Conservation (phyloP, 345 rosid species). For the Bruguiera parviflora region DNA sequence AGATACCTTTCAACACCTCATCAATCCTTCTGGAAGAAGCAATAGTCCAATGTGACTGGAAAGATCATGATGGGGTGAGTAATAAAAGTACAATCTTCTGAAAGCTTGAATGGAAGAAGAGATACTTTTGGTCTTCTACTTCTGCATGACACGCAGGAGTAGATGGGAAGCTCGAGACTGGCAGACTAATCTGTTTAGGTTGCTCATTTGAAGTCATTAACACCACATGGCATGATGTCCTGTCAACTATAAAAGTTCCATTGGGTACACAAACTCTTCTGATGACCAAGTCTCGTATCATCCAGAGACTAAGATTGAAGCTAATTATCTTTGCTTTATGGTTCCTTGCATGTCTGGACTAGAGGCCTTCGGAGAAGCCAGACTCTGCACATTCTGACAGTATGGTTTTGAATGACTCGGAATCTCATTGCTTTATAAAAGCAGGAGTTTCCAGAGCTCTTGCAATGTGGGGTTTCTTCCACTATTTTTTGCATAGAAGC, state of each 20-base stretch:
- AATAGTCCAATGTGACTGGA: too few relatives aligned
- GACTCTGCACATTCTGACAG: neutral
- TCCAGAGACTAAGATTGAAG: neutral
- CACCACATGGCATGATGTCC: neutral
- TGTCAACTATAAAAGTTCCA: neutral
- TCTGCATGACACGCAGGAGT: neutral
- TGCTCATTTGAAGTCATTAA: neutral
- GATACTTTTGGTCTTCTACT: neutral
- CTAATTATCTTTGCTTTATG: too few relatives aligned
- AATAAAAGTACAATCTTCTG: neutral
- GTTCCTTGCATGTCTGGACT: neutral
- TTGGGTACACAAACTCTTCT: neutral
- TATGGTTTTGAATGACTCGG: constrained; percentile 21
- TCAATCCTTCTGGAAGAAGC: neutral
- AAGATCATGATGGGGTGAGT: neutral
- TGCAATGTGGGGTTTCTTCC: neutral
- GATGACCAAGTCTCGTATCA: neutral
- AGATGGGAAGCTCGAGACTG: neutral
- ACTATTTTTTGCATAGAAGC: constrained; percentile 7
- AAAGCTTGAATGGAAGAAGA: constrained; percentile 7
- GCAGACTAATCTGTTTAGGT: neutral
- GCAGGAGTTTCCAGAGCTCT: constrained; percentile 11
- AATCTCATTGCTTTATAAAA: constrained; percentile 10
- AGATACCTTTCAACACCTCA: constrained; percentile 1
- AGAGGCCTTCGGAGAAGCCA: neutral